phyloP scores from a whole-genome alignment of 352 stramenopile genomes.

The Pythium rhizo-oryzae region DNA sequence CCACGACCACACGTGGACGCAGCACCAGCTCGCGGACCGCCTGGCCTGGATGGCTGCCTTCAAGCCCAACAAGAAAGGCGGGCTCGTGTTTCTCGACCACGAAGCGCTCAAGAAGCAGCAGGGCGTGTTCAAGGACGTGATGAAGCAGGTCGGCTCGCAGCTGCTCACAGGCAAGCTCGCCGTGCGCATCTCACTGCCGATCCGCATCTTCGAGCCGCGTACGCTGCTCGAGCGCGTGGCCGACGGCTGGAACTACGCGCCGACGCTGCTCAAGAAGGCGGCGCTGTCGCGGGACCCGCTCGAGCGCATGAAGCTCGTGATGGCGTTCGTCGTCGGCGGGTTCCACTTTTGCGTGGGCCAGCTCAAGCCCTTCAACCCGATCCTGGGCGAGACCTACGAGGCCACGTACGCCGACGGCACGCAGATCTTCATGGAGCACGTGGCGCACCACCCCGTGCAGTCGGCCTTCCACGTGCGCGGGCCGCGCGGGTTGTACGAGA shows the following conservation, averaged over 20 bases:
- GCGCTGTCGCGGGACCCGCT: slow-evolving; percentile 53
- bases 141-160: slow-evolving; percentile 74
- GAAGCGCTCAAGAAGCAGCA: slow-evolving; percentile 79
- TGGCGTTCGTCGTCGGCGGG: slow-evolving; percentile 67
- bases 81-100: slow-evolving; percentile 64
- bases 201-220: slow-evolving; percentile 76
- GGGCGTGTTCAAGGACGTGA: slow-evolving; percentile 80
- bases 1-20: slow-evolving; percentile 40
- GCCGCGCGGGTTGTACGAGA: slow-evolving; percentile 48
- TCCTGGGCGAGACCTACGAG: slow-evolving; percentile 80
- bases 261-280: slow-evolving; percentile 75
- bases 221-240: slow-evolving; percentile 76
- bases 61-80: slow-evolving; percentile 73
- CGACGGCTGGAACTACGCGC: slow-evolving; percentile 77
- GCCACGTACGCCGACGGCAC: slow-evolving; percentile 72
- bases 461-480: slow-evolving; percentile 60
- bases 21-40: slow-evolving; percentile 54
- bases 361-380: slow-evolving; percentile 83
- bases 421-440: slow-evolving; percentile 70
- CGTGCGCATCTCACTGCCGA: slow-evolving; percentile 72
- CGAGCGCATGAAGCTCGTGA: slow-evolving; percentile 73
- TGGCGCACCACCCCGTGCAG: slow-evolving; percentile 71
- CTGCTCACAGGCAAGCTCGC: slow-evolving; percentile 68
- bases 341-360: slow-evolving; percentile 77
- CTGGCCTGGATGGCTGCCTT: slow-evolving; percentile 64